Conservation (phyloP, 371 early-diverging fungal genomes). For the Mycotypha africana region DNA sequence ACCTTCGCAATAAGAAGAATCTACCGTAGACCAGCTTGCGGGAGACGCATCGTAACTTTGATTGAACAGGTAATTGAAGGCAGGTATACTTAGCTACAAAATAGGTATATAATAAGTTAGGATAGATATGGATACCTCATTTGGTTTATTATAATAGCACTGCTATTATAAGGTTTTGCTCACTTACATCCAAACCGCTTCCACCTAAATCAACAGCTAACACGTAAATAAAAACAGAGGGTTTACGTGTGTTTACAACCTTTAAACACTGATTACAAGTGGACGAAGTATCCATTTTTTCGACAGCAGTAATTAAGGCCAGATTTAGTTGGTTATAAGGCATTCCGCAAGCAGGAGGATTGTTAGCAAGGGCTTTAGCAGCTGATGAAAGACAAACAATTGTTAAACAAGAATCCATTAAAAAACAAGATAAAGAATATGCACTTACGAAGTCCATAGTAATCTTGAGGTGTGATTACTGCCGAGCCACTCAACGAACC, state of each 20-base stretch:
- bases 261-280: constrained; percentile 50
- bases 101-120: not conserved
- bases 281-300: constrained; percentile 27
- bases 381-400: too few relatives aligned
- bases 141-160: not conserved
- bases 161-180: too few relatives aligned
- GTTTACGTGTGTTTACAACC: constrained; percentile 30
- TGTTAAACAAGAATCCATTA: too few relatives aligned
- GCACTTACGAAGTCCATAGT: constrained; percentile 19
- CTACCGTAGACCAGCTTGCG: constrained; percentile 18
- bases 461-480: constrained; percentile 21
- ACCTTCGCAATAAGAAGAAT: constrained; percentile 17
- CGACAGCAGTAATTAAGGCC: constrained; percentile 49
- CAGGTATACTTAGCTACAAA: constrained; percentile 20
- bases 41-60: constrained; percentile 21
- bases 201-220: constrained; percentile 54
- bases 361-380: constrained; percentile 15
- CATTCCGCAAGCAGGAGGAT: constrained; percentile 51
- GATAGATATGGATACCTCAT: too few relatives aligned
- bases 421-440: too few relatives aligned
- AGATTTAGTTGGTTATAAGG: constrained; percentile 45
- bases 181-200: constrained; percentile 41
- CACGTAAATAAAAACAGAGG: constrained; percentile 38
- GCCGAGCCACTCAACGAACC: constrained; percentile 11
- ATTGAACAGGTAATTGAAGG: constrained; percentile 21